These are phyloP conservation scores for Neofusicoccum ribis DNA, from an alignment of 2,329 filamentous ascomycete genomes.

Conservation along the genomic window DNA sequence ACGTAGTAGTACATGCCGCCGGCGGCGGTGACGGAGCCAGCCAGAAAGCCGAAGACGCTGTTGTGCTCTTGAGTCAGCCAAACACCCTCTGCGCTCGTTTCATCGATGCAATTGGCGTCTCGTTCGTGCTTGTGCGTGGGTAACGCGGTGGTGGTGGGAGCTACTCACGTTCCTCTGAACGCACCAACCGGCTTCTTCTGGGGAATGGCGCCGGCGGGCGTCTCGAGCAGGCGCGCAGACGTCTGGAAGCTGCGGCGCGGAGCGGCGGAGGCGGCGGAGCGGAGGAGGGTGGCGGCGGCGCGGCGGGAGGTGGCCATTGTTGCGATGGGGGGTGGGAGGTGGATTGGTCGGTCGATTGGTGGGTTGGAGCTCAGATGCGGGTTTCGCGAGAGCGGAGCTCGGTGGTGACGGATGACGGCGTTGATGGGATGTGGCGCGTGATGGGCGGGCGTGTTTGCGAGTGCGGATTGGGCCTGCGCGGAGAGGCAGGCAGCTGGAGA, in stretches of 20 bases:
- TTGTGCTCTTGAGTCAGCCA: slow-evolving; percentile 3
- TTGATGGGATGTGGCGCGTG: neutral
- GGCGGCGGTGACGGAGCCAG: slow-evolving; percentile 78
- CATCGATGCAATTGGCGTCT: neutral
- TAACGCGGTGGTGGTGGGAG: neutral
- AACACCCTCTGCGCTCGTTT: neutral
- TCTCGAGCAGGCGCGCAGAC: slow-evolving; percentile 25
- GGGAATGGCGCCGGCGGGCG: slow-evolving; percentile 32
- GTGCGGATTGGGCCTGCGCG: neutral
- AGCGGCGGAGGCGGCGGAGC: slow-evolving; percentile 34
- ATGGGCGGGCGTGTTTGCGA: neutral
- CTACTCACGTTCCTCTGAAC: slow-evolving; percentile 68
- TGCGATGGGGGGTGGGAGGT: slow-evolving; percentile 7
- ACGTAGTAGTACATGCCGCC: slow-evolving; percentile 88
- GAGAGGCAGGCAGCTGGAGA: neutral
- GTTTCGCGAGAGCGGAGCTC: neutral
- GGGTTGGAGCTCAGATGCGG: neutral
- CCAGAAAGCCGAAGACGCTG: slow-evolving; percentile 88
- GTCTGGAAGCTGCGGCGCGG: slow-evolving; percentile 42
- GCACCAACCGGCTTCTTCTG: slow-evolving; percentile 67
- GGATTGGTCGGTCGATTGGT: neutral
- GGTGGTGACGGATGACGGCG: neutral
- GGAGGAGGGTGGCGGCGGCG: slow-evolving; percentile 31
- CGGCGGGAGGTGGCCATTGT: slow-evolving; percentile 49
- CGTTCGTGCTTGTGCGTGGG: neutral